A percentile compares a stretch with the other conserved stretches of the same genome.
These are phyloP conservation scores for Phytophthora tentaculata DNA, from an alignment of 352 stramenopile genomes.

Conservation along the genomic window DNA sequence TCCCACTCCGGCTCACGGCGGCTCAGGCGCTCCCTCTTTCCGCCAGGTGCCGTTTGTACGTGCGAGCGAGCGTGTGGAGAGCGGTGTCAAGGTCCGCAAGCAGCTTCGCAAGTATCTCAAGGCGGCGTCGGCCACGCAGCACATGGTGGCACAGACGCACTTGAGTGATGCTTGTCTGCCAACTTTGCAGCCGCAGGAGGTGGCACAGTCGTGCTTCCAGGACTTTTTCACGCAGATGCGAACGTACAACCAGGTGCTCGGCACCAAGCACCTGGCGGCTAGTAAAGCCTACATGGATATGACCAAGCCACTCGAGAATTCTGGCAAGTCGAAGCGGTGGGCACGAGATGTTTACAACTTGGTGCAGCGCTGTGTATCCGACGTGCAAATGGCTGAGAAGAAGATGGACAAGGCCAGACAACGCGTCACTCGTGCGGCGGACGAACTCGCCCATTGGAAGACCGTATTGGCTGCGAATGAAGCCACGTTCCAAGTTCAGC, in stretches of 20 bases:
- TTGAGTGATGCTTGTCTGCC: conserved; percentile 79
- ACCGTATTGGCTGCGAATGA: conserved; percentile 81
- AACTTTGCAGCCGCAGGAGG: conserved; percentile 80
- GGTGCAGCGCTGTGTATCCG: conserved; percentile 79
- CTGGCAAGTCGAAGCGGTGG: conserved; percentile 77
- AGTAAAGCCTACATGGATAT: conserved; percentile 83
- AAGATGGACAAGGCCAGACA: conserved; percentile 79
- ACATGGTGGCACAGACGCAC: conserved; percentile 82
- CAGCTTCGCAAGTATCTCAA: conserved; percentile 88
- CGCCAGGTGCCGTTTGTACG: conserved; percentile 86
- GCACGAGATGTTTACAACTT: conserved; percentile 79
- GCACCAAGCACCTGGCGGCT: conserved; percentile 76
- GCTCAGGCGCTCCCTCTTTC: conserved; percentile 63
- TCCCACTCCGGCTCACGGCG: conserved; percentile 58
- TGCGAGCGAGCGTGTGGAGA: conserved; percentile 80
- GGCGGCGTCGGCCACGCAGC: conserved; percentile 73
- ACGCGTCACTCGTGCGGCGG: conserved; percentile 67
- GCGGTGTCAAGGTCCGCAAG: conserved; percentile 81
- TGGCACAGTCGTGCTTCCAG: conserved; percentile 81
- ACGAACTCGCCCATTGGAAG: conserved; percentile 81
- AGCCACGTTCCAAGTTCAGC: conserved; percentile 81
- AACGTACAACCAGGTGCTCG: conserved; percentile 80
- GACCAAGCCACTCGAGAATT: conserved; percentile 78
- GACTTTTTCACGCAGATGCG: conserved; percentile 82
- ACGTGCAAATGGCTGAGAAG: conserved; percentile 70